phyloP scores from a whole-genome alignment of 2,329 filamentous ascomycete genomes.

The Colletotrichum coccodes region DNA sequence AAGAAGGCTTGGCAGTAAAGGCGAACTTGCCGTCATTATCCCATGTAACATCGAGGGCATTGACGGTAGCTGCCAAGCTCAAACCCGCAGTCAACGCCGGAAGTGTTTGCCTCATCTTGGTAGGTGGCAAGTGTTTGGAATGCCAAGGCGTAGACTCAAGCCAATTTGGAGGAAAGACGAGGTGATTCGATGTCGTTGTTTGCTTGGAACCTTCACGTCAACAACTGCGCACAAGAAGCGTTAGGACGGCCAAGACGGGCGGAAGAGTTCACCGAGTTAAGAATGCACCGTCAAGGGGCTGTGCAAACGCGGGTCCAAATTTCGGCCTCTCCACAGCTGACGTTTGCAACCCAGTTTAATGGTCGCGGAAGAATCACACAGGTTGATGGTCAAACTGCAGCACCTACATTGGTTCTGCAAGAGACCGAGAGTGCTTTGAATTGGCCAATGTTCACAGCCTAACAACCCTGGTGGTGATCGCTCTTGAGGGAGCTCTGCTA shows the following conservation, averaged over 20 bases:
- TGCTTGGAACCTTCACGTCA: conserved; percentile 11
- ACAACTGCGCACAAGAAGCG: conserved; percentile 6
- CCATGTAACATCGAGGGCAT: conserved; percentile 22
- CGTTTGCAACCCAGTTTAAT: conserved; percentile 24
- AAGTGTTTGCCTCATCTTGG: conserved; percentile 14
- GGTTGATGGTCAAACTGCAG: not conserved
- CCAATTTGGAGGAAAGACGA: not conserved
- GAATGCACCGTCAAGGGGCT: conserved; percentile 10
- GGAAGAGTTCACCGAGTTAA: conserved; percentile 5
- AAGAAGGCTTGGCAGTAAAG: too few relatives aligned
- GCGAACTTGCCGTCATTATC: not conserved
- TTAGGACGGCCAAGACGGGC: not conserved
- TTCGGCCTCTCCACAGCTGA: conserved; percentile 31
- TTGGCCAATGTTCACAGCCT: too few relatives aligned
- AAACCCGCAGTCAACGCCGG: not conserved
- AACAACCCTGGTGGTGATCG: too few relatives aligned
- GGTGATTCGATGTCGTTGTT: not conserved
- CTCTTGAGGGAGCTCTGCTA: too few relatives aligned
- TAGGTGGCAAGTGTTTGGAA: too few relatives aligned
- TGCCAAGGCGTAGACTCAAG: not conserved
- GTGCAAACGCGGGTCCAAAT: conserved; percentile 26
- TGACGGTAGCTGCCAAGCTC: conserved; percentile 2
- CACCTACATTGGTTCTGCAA: not conserved
- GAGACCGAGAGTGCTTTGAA: too few relatives aligned
- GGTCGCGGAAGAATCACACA: not conserved